Percentiles rank a stretch among this genome's conserved stretches.
These are phyloP conservation scores for Pyracantha coccinea DNA, from an alignment of 331 rosid genomes.

Conservation along the genomic window DNA sequence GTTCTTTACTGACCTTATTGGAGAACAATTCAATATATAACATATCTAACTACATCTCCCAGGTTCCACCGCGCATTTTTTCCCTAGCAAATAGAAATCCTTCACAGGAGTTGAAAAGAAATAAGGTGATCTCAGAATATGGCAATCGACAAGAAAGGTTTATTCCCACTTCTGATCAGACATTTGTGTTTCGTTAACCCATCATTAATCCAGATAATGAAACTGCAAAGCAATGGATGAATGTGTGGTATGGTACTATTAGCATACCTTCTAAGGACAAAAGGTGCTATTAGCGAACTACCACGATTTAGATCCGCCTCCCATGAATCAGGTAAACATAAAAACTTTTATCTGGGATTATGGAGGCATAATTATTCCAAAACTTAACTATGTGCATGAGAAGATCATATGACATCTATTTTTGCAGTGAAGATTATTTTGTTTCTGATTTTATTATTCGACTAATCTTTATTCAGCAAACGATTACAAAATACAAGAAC, in stretches of 20 bases:
- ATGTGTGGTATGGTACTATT: constrained; percentile 27
- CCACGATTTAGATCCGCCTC: constrained; percentile 27
- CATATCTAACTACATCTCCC: background rate
- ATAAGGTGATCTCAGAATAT: background rate
- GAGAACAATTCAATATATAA: background rate
- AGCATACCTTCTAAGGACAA: constrained; percentile 28
- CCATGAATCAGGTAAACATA: constrained; percentile 41
- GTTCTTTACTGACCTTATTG: background rate
- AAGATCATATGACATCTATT: background rate
- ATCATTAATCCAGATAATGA: background rate
- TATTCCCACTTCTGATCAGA: background rate
- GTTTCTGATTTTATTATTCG: background rate
- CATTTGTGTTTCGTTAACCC: too few relatives aligned
- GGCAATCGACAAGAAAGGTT: background rate
- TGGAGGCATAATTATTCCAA: constrained; percentile 11
- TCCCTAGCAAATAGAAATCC: background rate
- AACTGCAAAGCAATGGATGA: background rate
- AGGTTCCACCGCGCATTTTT: background rate
- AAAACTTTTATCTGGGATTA: constrained; percentile 30
- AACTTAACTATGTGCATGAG: background rate
- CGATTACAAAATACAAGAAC: background rate
- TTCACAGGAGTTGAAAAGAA: background rate
- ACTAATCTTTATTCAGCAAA: background rate
- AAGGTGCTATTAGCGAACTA: constrained; percentile 33
- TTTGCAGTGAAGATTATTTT: background rate